These are phyloP conservation scores for Neurospora terricola DNA, from an alignment of 495 filamentous ascomycete species.

Conservation along the genomic window DNA sequence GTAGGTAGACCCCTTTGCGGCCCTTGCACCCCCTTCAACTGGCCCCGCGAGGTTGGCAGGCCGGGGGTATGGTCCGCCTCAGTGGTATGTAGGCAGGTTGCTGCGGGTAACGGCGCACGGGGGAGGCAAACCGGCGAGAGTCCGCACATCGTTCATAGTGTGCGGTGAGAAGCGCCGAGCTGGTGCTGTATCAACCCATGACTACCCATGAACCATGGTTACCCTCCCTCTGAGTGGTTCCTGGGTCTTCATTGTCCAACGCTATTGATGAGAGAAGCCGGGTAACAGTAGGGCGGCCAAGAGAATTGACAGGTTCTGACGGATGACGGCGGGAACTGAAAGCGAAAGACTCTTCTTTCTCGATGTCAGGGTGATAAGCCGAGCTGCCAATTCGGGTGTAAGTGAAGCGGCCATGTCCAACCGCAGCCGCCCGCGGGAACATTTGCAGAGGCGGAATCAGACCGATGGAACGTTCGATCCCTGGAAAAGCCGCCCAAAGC, in stretches of 20 bases:
- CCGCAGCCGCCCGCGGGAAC: not conserved
- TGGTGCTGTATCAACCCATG: not conserved
- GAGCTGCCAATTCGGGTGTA: not conserved
- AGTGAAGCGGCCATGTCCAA: not conserved
- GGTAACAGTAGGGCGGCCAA: not conserved
- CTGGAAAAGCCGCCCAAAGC: constrained; percentile 22
- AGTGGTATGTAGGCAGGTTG: not conserved
- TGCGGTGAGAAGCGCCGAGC: not conserved
- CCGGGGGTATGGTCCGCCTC: not conserved
- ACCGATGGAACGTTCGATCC: constrained; percentile 13
- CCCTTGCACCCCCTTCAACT: not conserved
- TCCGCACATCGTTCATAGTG: not conserved
- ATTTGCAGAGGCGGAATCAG: constrained; percentile 19
- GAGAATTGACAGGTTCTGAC: not conserved
- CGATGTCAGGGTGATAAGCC: not conserved
- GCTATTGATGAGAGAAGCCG: not conserved
- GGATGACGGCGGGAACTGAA: not conserved
- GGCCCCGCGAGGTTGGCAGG: not conserved
- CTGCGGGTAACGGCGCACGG: not conserved
- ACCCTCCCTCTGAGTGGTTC: not conserved
- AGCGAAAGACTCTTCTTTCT: not conserved
- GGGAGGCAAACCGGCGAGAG: not conserved
- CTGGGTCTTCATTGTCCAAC: not conserved
- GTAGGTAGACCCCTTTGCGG: not conserved
- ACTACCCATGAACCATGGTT: not conserved